These are phyloP conservation scores for Houttuynia cordata DNA, from an alignment of 164 flowering plant genomes.

Conservation along the genomic window DNA sequence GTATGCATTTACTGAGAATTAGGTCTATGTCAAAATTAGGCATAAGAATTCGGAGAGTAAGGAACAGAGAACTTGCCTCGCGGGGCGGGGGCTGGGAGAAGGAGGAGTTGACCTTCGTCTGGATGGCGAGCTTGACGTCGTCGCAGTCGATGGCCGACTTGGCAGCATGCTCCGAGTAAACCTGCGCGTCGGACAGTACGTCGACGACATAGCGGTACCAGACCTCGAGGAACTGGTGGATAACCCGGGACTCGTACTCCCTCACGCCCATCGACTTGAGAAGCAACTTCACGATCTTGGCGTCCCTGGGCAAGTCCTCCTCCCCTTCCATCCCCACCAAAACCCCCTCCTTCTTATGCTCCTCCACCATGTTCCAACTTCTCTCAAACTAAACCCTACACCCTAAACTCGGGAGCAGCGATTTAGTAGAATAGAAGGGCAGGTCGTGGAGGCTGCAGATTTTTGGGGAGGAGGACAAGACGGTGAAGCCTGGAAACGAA, in stretches of 20 bases:
- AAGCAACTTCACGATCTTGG: conserved; percentile 73
- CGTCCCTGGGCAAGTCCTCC: conserved; percentile 79
- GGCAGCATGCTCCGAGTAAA: conserved; percentile 88
- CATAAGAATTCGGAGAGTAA: not conserved
- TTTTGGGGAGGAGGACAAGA: too few species aligned
- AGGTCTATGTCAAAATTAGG: too few species aligned
- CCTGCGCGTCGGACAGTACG: conserved; percentile 76
- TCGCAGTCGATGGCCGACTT: conserved; percentile 75
- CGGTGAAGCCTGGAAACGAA: too few species aligned
- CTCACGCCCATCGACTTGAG: conserved; percentile 84
- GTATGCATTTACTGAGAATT: too few species aligned
- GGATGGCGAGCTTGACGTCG: conserved; percentile 88
- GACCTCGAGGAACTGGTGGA: conserved; percentile 83
- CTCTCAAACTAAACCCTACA: too few species aligned
- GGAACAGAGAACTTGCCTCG: conserved; percentile 37
- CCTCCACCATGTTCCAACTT: not conserved
- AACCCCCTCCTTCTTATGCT: not conserved
- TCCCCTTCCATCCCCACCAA: conserved; percentile 19
- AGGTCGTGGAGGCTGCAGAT: too few species aligned
- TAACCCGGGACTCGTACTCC: conserved; percentile 80
- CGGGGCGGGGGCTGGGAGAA: conserved; percentile 96
- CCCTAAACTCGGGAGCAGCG: too few species aligned
- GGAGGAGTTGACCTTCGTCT: conserved; percentile 85
- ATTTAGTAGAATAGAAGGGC: too few species aligned
- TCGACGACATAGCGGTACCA: conserved; percentile 91